Evolutionary conservation across 2,329 filamentous ascomycete species (phyloP).

Genomic region (Cadophora sp.): DNA sequence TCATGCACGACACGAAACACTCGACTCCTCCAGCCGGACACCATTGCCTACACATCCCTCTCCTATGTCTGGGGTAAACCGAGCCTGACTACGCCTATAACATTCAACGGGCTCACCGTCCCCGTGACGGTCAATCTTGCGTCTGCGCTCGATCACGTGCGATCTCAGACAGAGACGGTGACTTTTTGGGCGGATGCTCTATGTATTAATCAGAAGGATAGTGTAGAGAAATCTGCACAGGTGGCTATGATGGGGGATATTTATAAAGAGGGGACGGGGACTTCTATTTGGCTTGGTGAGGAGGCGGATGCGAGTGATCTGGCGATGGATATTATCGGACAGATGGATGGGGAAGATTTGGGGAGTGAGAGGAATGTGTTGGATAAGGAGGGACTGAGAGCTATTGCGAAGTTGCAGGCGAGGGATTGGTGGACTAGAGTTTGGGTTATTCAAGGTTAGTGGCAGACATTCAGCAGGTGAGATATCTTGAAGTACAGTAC

Average conservation of each 20-base stretch:
- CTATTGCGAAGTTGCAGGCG: neutral
- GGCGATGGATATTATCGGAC: constrained; percentile 4
- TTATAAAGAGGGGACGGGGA: constrained; percentile 13
- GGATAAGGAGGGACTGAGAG: constrained; percentile 6
- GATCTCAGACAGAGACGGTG: neutral
- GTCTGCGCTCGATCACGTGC: constrained; percentile 4
- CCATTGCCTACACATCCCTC: neutral
- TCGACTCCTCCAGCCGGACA: neutral
- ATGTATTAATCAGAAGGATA: constrained; percentile 27
- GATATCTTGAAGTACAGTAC: neutral
- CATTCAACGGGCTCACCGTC: neutral
- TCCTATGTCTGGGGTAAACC: constrained; percentile 6
- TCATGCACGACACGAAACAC: neutral
- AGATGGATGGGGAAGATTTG: constrained; percentile 13
- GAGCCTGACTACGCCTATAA: neutral
- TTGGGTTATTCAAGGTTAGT: constrained; percentile 14
- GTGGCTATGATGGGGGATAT: constrained; percentile 25
- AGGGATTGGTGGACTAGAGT: constrained; percentile 12
- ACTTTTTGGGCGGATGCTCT: constrained; percentile 30
- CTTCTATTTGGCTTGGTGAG: constrained; percentile 23
- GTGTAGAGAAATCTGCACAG: constrained; percentile 19
- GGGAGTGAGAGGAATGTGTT: constrained; percentile 9
- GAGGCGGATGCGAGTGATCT: constrained; percentile 12
- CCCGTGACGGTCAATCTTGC: neutral
- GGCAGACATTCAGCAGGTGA: neutral